Base-by-base conservation (phyloP, 2,329 filamentous ascomycete species). In the Zasmidium citrigriseum region DNA sequence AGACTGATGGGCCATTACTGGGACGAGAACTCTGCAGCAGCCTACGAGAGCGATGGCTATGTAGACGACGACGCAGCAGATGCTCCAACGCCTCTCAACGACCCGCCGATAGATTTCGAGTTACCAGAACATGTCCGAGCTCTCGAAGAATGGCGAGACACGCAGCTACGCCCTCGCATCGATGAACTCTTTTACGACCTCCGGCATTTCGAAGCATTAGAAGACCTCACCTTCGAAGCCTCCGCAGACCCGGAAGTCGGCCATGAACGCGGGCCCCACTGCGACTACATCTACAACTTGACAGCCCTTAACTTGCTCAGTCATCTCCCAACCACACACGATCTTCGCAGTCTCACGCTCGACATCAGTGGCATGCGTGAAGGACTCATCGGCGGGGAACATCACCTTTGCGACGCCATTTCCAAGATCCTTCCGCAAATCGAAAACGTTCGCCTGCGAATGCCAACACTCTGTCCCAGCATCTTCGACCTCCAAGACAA, bases 1-100 rank as follows among this genome's bases (percentile, higher is more conserved):
- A 50, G 55, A 18, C 49, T 66, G 10, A 53, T 61, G 1, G 62
- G 60, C 11, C 58, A 64, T 41, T 55, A 51, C 7, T 66, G 62
- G 59, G 64, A 64, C 29, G 48, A 57, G 20, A 47, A 46, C 3
- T 50, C 52, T 29, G 53, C 55, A 22, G 46, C 45, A 22, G 47
- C 54, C 5, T 38, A 48, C 18, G 54, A 59, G 18, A 44, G 18
- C 27, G 38, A 18, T 12, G 55, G 52, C 7, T 12, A 54, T 25
- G 27, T 12, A 12, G 49, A 52, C 14, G 24, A 48, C n/a, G 44
- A 51, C 3, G 18, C 12, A 25, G 34, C 16, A 11, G 48, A 14
- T n/a, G 24, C 57, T 29, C 2, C 24, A 21, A 41, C 21, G 4
- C 18, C 45, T 16, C 20, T 23, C 46, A 49, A 49, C 18, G 46